These are phyloP conservation scores for Xylaria palmicola DNA, from an alignment of 495 filamentous ascomycete genomes.

Conservation along the genomic window DNA sequence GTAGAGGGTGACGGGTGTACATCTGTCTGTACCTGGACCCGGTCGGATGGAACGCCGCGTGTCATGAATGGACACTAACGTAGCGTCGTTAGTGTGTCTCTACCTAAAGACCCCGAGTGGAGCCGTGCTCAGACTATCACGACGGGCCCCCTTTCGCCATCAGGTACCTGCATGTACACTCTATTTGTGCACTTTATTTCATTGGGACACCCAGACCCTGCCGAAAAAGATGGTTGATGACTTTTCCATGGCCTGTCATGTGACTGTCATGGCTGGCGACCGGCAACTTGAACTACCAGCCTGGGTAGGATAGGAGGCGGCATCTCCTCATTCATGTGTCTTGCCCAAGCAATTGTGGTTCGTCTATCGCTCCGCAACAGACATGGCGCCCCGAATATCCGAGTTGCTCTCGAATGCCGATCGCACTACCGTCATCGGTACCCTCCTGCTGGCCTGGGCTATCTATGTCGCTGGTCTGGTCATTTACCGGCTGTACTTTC, in stretches of 20 bases:
- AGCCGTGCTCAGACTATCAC: neutral
- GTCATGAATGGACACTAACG: slow-evolving; percentile 1
- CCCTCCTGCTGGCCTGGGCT: neutral
- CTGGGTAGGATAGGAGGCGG: too few species aligned
- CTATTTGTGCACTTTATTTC: too few species aligned
- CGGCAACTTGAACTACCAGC: too few species aligned
- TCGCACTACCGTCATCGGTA: neutral
- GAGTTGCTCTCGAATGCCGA: neutral
- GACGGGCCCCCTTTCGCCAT: neutral
- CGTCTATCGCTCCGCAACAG: neutral
- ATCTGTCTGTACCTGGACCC: neutral
- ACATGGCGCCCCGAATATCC: neutral
- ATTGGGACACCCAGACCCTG: too few species aligned
- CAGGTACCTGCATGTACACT: slow-evolving; percentile 7
- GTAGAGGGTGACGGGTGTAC: too few species aligned
- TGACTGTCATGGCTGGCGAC: neutral
- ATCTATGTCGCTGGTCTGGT: slow-evolving; percentile 10
- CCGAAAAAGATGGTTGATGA: neutral
- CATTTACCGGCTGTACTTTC: slow-evolving; percentile 51
- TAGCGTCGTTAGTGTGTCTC: neutral
- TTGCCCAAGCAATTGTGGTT: neutral
- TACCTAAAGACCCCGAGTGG: neutral
- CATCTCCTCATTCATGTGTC: neutral
- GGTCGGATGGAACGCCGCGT: slow-evolving; percentile 4
- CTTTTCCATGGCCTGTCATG: neutral